Evolutionary conservation across 2,329 filamentous ascomycete genomes (phyloP), one percentile per base, ranked within the genome.

Genomic region (Fusarium sp.): DNA sequence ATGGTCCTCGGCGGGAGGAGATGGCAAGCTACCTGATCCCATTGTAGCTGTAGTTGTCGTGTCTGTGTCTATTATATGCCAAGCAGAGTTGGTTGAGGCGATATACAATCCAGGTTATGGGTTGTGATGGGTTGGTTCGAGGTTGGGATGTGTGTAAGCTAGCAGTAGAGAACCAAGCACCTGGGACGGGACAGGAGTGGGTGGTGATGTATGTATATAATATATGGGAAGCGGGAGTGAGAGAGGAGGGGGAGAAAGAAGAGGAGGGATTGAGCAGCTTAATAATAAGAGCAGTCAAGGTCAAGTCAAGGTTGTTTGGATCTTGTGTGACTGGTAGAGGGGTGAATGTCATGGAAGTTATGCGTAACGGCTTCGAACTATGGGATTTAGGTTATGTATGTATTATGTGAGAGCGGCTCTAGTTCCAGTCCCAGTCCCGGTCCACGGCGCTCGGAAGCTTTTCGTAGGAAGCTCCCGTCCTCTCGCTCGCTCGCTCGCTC

Each of bases 1-100:
- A 66, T 76, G 72, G 8, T 83, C 83, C 76, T 85, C 85, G 52
- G 81, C 80, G 15, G 85, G 84, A 69, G 85, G 84, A 55, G 85
- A 86, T 29, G 85, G 85, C 70, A 86, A 78, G 69, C 77, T 80
- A 63, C 77, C 70, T 58, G 76, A 74, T 75, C 82, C 83, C 85
- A 87, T 87, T 76, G 76, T 79, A 68, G 47, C 39, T 51, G 53
- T 27, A 35, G 45, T 20, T 42, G 53, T 59, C 40, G 43, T 18
- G 60, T 18, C 21, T 43, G 29, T 53, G 56, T 53, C 35, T 51
- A 50, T 51, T 51, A 45, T 63, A 31, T 59, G 41, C 46, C 59
- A 47, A 58, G 58, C 20, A 21, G 25, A 46, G 47, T 55, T 31
- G 63, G 50, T 50, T 43, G 59, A 45, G 52, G 43, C 48, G 55